phyloP scores from a whole-genome alignment of 2,329 filamentous ascomycete genomes.

The Ilyonectria destructans region DNA sequence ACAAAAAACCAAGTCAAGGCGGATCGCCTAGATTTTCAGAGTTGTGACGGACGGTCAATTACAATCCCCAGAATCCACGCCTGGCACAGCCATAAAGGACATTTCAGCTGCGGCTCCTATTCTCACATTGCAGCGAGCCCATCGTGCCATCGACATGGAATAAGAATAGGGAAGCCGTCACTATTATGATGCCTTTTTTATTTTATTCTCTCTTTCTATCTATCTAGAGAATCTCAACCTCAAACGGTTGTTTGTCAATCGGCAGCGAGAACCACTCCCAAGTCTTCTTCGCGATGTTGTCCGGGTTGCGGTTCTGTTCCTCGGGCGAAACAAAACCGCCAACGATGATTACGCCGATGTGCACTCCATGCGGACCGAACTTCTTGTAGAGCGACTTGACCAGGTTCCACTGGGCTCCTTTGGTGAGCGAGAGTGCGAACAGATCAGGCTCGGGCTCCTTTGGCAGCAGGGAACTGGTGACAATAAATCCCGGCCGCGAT shows the following conservation, averaged over 20 bases:
- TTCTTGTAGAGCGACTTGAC: slow-evolving; percentile 5
- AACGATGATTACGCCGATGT: slow-evolving; percentile 3
- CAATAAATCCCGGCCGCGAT: not conserved
- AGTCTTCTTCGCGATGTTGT: slow-evolving; percentile 8
- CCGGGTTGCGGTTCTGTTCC: not conserved
- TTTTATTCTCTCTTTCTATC: no score
- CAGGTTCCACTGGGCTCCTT: slow-evolving; percentile 8
- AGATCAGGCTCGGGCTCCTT: not conserved
- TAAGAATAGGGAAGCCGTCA: no score
- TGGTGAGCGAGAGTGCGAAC: not conserved
- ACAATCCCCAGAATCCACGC: no score
- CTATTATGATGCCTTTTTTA: no score
- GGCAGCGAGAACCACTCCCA: slow-evolving; percentile 4
- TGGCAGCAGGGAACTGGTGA: not conserved
- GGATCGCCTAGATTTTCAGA: no score
- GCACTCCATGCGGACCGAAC: not conserved
- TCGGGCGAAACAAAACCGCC: not conserved
- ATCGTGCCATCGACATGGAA: no score
- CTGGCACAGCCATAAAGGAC: no score
- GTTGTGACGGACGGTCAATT: no score
- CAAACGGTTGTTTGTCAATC: not conserved
- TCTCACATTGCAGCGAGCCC: no score
- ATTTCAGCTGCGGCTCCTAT: no score
- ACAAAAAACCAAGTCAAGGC: no score
- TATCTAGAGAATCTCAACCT: slow-evolving; percentile 6